Evolutionary conservation across 768 basidiomycete genomes (phyloP).

Genomic region (Pleurotus djamor): DNA sequence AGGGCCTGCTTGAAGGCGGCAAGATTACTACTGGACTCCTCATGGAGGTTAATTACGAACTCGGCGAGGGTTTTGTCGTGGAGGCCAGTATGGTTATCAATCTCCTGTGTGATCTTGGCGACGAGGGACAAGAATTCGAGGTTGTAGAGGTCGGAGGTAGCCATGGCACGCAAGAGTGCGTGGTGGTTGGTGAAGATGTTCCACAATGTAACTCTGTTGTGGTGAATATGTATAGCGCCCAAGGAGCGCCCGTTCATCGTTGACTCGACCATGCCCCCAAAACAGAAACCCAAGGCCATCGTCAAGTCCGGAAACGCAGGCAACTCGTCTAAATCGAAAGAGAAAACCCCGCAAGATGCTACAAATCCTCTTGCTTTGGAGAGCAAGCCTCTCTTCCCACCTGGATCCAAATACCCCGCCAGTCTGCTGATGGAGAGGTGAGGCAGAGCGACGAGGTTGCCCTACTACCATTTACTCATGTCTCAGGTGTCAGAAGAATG

Average conservation of each 20-base stretch:
- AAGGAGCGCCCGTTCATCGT: background rate
- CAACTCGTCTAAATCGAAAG: constrained; percentile 65
- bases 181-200: background rate
- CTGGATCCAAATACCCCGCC: constrained; percentile 83
- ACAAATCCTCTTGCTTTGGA: constrained; percentile 14
- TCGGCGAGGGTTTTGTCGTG: constrained; percentile 95
- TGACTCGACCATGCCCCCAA: constrained; percentile 52
- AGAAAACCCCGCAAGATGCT: constrained; percentile 13
- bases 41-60: constrained; percentile 91
- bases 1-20: constrained; percentile 82
- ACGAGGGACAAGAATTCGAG: constrained; percentile 93
- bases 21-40: constrained; percentile 70
- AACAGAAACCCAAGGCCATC: constrained; percentile 49
- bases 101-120: constrained; percentile 89
- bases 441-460: background rate
- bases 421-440: constrained; percentile 80
- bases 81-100: constrained; percentile 81
- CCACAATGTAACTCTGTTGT: too few relatives aligned
- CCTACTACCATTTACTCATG: background rate
- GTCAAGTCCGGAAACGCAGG: constrained; percentile 91
- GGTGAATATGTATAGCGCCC: too few relatives aligned
- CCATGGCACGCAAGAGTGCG: constrained; percentile 35
- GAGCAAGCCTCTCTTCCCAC: constrained; percentile 71
- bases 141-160: constrained; percentile 79
- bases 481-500: constrained; percentile 79